phyloP scores from a whole-genome alignment of 2,329 filamentous ascomycete genomes.

The Hypoxylon rubiginosum region DNA sequence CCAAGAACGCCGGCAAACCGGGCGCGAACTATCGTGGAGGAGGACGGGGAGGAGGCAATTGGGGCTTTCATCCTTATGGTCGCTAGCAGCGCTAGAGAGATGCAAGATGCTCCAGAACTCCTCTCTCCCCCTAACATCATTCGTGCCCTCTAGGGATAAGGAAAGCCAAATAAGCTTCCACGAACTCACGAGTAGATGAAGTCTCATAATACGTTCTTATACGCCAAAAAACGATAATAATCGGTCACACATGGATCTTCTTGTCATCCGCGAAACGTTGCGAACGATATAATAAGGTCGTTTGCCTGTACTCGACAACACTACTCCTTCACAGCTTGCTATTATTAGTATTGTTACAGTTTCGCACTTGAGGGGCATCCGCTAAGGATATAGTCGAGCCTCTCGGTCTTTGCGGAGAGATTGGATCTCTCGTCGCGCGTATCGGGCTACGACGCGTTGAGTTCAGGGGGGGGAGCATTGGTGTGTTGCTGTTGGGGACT shows the following conservation, averaged over 20 bases:
- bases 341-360: slow-evolving; percentile 8
- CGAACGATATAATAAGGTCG: slow-evolving; percentile 21
- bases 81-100: slow-evolving; percentile 41
- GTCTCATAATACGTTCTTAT: slow-evolving; percentile 9
- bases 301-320: slow-evolving; percentile 34
- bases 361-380: slow-evolving; percentile 14
- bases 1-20: slow-evolving; percentile 92
- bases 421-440: slow-evolving; percentile 8
- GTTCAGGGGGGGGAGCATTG: slow-evolving; percentile 17
- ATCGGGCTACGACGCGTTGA: slow-evolving; percentile 16
- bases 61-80: slow-evolving; percentile 84
- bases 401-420: slow-evolving; percentile 18
- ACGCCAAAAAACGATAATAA: slow-evolving; percentile 8
- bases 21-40: slow-evolving; percentile 95
- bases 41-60: slow-evolving; percentile 79
- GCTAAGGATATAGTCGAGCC: slow-evolving; percentile 22
- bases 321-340: slow-evolving; percentile 16
- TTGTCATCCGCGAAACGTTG: slow-evolving; percentile 15
- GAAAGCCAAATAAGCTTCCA: slow-evolving; percentile 23
- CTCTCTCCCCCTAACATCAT: background rate
- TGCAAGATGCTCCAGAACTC: background rate
- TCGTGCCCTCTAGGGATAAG: slow-evolving; percentile 8
- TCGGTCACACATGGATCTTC: slow-evolving; percentile 3
- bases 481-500: slow-evolving; percentile 1
- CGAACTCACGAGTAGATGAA: slow-evolving; percentile 33